phyloP scores from a whole-genome alignment of 768 basidiomycete species.

The Xerocomellus amylosporus region DNA sequence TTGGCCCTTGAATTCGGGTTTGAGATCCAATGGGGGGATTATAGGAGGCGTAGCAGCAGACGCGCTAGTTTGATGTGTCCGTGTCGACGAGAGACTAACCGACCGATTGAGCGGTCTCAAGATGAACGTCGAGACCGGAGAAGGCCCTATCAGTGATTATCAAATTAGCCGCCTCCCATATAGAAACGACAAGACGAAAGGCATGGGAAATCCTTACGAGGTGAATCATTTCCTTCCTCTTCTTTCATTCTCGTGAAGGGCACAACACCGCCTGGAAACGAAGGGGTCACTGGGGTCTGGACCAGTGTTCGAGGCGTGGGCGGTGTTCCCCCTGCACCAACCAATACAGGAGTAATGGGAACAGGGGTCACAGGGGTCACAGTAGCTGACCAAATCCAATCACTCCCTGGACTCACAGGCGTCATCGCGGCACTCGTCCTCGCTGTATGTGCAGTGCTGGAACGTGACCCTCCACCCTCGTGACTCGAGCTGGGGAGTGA shows the following conservation, averaged over 20 bases:
- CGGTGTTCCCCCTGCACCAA: constrained; percentile 13
- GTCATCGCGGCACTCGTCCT: constrained; percentile 33
- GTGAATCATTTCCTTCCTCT: constrained; percentile 29
- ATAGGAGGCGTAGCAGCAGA: constrained; percentile 42
- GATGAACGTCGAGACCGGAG: constrained; percentile 56
- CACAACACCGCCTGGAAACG: constrained; percentile 15
- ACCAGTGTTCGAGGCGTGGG: constrained; percentile 12
- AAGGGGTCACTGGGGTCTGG: constrained; percentile 25
- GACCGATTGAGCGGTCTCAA: constrained; percentile 65
- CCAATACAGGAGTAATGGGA: constrained; percentile 28
- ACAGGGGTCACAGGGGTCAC: constrained; percentile 31
- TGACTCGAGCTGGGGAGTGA: constrained; percentile 31
- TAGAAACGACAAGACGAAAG: neutral
- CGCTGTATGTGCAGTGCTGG: constrained; percentile 31
- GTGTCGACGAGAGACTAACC: constrained; percentile 60
- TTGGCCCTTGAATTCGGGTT: constrained; percentile 47
- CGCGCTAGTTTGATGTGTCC: constrained; percentile 48
- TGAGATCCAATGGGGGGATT: constrained; percentile 59
- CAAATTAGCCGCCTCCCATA: constrained; percentile 3
- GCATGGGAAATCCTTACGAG: constrained; percentile 39
- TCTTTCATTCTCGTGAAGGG: constrained; percentile 29
- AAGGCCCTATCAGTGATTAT: constrained; percentile 39
- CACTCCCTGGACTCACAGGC: constrained; percentile 24
- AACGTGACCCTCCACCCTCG: constrained; percentile 25
- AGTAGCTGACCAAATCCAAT: constrained; percentile 20